phyloP scores from a whole-genome alignment of 73 alveolate species.

The Symbiodinium pilosum region DNA sequence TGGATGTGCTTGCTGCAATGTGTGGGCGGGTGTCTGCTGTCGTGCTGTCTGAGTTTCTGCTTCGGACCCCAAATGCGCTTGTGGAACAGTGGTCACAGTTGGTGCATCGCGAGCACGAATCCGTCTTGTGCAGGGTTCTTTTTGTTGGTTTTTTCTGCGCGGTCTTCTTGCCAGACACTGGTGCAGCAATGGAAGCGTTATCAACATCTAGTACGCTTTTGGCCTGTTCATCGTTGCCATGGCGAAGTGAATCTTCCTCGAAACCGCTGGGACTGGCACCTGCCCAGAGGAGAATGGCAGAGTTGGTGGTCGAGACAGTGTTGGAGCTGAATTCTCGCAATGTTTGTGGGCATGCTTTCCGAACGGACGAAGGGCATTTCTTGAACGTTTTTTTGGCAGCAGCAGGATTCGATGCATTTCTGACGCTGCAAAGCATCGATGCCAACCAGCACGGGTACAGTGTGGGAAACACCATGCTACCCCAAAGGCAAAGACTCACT shows the following conservation, averaged over 20 bases:
- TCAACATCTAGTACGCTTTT: neutral
- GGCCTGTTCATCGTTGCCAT: neutral
- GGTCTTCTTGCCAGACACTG: neutral
- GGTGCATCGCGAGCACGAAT: neutral
- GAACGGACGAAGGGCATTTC: neutral
- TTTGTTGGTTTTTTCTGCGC: neutral
- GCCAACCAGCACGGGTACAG: too few species aligned
- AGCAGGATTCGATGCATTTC: neutral
- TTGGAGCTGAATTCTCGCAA: neutral
- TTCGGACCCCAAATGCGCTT: neutral
- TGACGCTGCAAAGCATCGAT: neutral
- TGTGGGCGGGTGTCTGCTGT: neutral
- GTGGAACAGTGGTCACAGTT: neutral
- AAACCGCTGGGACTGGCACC: neutral
- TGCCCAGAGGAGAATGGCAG: neutral
- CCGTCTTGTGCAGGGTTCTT: neutral
- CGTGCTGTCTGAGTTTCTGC: neutral
- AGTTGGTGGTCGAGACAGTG: neutral
- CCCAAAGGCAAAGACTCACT: too few species aligned
- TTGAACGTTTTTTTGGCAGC: neutral
- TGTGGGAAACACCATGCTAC: too few species aligned
- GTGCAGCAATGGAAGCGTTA: neutral
- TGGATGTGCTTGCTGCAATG: neutral
- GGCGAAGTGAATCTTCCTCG: neutral
- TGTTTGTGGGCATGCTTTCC: neutral